Conservation (phyloP, 2,329 filamentous ascomycete species). For the Fusarium liriodendri region DNA sequence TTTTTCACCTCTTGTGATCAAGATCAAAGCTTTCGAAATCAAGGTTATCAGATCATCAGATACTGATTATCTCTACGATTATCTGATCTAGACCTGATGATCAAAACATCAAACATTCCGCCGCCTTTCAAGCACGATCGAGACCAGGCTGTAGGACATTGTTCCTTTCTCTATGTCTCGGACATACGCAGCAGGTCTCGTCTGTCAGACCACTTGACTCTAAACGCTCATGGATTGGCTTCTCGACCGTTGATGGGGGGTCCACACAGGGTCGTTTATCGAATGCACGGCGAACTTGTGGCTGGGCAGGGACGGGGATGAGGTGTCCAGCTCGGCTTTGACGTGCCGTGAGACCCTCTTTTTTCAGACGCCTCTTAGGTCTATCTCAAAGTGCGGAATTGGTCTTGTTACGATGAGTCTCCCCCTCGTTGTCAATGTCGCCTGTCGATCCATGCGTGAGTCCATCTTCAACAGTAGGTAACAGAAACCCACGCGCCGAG, state of each 20-base stretch:
- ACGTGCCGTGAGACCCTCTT: slow-evolving; percentile 35
- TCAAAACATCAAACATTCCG: background rate
- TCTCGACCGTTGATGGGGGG: slow-evolving; percentile 33
- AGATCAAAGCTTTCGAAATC: slow-evolving; percentile 9
- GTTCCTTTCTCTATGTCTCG: background rate
- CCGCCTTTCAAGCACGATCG: background rate
- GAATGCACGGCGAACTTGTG: slow-evolving; percentile 15
- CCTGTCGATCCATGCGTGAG: background rate
- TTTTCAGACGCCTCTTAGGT: background rate
- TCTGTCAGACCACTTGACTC: slow-evolving; percentile 15
- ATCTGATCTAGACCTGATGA: background rate
- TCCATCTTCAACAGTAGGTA: background rate
- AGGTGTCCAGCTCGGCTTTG: slow-evolving; percentile 31
- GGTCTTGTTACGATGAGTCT: background rate
- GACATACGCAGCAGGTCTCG: background rate
- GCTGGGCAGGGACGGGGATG: slow-evolving; percentile 12
- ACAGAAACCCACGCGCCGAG: slow-evolving; percentile 8
- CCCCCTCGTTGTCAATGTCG: background rate
- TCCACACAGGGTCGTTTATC: slow-evolving; percentile 18
- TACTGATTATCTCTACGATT: slow-evolving; percentile 14
- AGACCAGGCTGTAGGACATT: background rate
- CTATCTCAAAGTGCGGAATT: background rate
- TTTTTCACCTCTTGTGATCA: background rate
- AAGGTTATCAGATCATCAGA: slow-evolving; percentile 38
- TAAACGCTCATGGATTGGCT: slow-evolving; percentile 24